Conservation (phyloP, 768 basidiomycete species). For the Gloeophyllum trabeum region DNA sequence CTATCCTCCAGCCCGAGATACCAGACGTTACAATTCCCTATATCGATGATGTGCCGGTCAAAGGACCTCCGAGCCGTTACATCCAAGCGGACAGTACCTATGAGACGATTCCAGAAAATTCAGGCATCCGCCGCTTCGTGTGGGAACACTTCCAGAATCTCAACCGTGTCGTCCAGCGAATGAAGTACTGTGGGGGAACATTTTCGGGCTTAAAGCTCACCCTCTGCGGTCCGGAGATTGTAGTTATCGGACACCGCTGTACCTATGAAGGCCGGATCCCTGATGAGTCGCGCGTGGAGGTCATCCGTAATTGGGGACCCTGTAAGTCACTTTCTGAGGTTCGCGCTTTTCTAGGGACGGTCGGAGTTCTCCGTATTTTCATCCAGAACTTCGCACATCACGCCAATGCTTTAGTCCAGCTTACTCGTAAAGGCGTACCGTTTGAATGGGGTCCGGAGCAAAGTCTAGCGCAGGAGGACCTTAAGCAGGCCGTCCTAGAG, state of each 20-base stretch:
- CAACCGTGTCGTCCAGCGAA: slow-evolving; percentile 11
- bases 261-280: neutral
- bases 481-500: slow-evolving; percentile 16
- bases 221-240: neutral
- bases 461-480: slow-evolving; percentile 14
- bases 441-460: slow-evolving; percentile 20
- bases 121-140: slow-evolving; percentile 9
- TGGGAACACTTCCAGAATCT: slow-evolving; percentile 11
- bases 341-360: slow-evolving; percentile 9
- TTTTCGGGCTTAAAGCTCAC: slow-evolving; percentile 10
- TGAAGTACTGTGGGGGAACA: slow-evolving; percentile 6
- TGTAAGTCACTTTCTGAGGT: slow-evolving; percentile 5
- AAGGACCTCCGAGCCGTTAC: slow-evolving; percentile 10
- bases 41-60: slow-evolving; percentile 14
- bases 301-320: neutral
- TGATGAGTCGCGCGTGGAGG: neutral
- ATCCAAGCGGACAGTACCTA: neutral
- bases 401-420: slow-evolving; percentile 5
- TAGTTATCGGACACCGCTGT: neutral
- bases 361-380: slow-evolving; percentile 10
- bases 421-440: slow-evolving; percentile 10
- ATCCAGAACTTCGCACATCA: slow-evolving; percentile 8
- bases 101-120: slow-evolving; percentile 2
- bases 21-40: slow-evolving; percentile 9
- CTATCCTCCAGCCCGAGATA: slow-evolving; percentile 14